Base-by-base conservation (phyloP, 192 early-diverging fungal genomes). In the Coemansia sp. region DNA sequence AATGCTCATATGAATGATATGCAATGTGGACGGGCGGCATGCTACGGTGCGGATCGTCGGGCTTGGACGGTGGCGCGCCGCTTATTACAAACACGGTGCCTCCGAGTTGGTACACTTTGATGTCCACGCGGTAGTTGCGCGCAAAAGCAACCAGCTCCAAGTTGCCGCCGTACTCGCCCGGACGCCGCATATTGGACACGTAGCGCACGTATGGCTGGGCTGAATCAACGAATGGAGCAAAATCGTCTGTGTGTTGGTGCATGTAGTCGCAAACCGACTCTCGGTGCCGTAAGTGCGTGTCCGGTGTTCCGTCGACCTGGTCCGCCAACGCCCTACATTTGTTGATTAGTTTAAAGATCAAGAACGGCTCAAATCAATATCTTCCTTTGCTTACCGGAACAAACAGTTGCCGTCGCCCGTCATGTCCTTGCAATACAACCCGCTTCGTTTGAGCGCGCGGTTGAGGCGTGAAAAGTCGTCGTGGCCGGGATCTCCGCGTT, bases 1-100 rank as follows among this genome's bases (percentile, higher is more conserved):
- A 91, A 63, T 89, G 90, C 59, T 91, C 88, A 79, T 88, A 91
- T 54, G 82, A 87, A 54, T 91, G 90, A 66, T 91, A 91, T 65
- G 89, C 89, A 27, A 90, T 85, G 67, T 90, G 87, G 52, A 87
- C 81, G 5, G 79, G 59, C 11, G 82, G 86, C 50, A 80, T 67
- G 31, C 67, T 74, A n/a, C 77, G 69, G 21, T 41, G 17, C 22
- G 62, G 45, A 4, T 80, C 73, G 7, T 58, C 57, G 26, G 83
- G 75, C 29, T 81, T 72, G 45, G 67, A 53, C 3, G 69, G 68
- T n/a, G 85, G 85, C 3, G 74, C 74, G 7, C 88, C 89, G 56
- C 82, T 82, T 54, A 91, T 89, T 22, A 89, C 85, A 83, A 83
- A 91, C 62, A 91, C 79, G 0, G 64, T 86, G 48, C 83, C 81